Percentiles rank a stretch among this genome's conserved stretches.
These are phyloP conservation scores for Botryosphaeria agaves DNA, from an alignment of 2,329 filamentous ascomycete genomes.

Conservation along the genomic window DNA sequence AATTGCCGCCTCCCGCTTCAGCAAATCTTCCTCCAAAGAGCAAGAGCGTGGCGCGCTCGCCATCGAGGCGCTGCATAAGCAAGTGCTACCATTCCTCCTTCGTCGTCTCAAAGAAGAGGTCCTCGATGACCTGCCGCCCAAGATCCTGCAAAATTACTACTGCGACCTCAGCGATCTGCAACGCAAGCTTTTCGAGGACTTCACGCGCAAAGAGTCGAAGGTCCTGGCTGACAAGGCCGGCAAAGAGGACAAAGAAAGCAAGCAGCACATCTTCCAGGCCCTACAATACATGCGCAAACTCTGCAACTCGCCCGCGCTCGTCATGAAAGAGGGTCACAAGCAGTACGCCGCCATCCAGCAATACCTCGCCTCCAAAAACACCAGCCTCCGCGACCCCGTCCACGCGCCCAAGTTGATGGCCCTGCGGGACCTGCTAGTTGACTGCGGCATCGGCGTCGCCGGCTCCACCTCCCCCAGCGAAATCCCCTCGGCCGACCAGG, in stretches of 20 bases:
- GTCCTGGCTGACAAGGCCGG: slow-evolving; percentile 71
- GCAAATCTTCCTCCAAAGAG: slow-evolving; percentile 95
- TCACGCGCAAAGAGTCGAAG: slow-evolving; percentile 83
- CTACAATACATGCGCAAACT: slow-evolving; percentile 99
- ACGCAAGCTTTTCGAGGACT: slow-evolving; percentile 89
- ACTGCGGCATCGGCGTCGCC: slow-evolving; percentile 77
- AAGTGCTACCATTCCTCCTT: slow-evolving; percentile 89
- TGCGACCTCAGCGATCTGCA: slow-evolving; percentile 93
- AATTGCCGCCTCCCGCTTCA: slow-evolving; percentile 84
- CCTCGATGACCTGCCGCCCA: slow-evolving; percentile 84
- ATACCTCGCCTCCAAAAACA: slow-evolving; percentile 61
- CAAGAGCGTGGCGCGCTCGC: slow-evolving; percentile 92
- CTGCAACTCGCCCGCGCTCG: slow-evolving; percentile 91
- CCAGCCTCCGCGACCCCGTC: slow-evolving; percentile 62
- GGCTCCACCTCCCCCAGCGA: slow-evolving; percentile 20
- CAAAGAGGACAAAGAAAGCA: slow-evolving; percentile 76
- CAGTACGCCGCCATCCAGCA: slow-evolving; percentile 78
- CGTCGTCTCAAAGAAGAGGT: slow-evolving; percentile 96
- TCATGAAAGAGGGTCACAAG: slow-evolving; percentile 86
- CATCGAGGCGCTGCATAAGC: slow-evolving; percentile 96
- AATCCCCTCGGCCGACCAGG: slow-evolving; percentile 46
- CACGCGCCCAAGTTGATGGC: slow-evolving; percentile 91
- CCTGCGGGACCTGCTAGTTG: slow-evolving; percentile 82
- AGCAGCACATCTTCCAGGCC: slow-evolving; percentile 98
- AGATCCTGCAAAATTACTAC: slow-evolving; percentile 99